These are phyloP conservation scores for Linum trigynum DNA, from an alignment of 345 rosid genomes.

Conservation along the genomic window DNA sequence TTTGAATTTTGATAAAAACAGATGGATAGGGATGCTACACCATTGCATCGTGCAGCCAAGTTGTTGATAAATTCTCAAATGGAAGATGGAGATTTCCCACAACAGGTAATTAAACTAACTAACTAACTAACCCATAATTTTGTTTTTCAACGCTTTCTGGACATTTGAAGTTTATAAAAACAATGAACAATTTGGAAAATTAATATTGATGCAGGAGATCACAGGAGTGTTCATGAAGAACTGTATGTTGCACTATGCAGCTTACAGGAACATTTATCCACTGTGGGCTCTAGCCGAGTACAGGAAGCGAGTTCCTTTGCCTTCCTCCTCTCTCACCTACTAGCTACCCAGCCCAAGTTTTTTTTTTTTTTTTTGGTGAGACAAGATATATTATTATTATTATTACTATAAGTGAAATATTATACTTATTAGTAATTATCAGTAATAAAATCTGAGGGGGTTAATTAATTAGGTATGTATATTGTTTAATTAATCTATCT, in stretches of 20 bases:
- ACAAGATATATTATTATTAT: too few relatives aligned
- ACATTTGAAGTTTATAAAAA: not conserved
- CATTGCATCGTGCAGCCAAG: not conserved
- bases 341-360: too few relatives aligned
- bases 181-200: not conserved
- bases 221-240: not conserved
- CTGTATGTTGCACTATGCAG: not conserved
- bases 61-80: conserved; percentile 1
- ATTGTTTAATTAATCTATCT: too few relatives aligned
- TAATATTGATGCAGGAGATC: not conserved
- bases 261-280: conserved; percentile 1
- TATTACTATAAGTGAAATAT: too few relatives aligned
- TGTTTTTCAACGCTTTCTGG: not conserved
- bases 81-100: conserved; percentile 2
- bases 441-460: too few relatives aligned
- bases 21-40: conserved; percentile 1
- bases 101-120: not conserved
- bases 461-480: too few relatives aligned
- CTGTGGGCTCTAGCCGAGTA: conserved; percentile 2
- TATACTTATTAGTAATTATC: too few relatives aligned
- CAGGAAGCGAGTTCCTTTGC: not conserved
- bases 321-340: too few relatives aligned
- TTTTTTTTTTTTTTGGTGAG: too few relatives aligned
- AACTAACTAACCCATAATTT: not conserved
- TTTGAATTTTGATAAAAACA: not conserved